phyloP scores from a whole-genome alignment of 192 early-diverging fungal species.

The Martensiomyces pterosporus region DNA sequence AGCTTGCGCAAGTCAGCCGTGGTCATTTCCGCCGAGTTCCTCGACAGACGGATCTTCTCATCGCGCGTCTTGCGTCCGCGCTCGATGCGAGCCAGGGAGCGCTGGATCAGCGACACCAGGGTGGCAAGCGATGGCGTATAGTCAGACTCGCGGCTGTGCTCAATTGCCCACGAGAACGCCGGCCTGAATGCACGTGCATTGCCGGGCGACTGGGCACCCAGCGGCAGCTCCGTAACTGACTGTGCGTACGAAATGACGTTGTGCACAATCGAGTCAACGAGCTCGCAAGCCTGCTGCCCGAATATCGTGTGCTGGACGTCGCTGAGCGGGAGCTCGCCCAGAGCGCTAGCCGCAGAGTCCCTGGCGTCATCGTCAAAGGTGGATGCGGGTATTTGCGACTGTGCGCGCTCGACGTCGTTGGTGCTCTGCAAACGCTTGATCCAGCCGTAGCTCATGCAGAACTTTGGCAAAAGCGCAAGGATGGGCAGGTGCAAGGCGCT shows the following conservation, averaged over 20 bases:
- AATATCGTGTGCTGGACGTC: constrained; percentile 30
- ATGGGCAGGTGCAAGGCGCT: constrained; percentile 37
- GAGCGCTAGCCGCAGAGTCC: constrained; percentile 4
- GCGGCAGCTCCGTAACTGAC: constrained; percentile 35
- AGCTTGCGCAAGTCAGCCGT: constrained; percentile 39
- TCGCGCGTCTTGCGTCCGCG: constrained; percentile 21
- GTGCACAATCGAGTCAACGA: constrained; percentile 39
- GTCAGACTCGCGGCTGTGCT: constrained; percentile 48
- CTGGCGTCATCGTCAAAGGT: constrained; percentile 11
- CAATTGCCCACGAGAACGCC: constrained; percentile 46
- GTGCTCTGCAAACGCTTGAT: constrained; percentile 19
- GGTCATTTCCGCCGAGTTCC: constrained; percentile 35
- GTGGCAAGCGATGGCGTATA: constrained; percentile 48
- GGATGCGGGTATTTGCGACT: constrained; percentile 24
- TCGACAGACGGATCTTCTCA: constrained; percentile 34
- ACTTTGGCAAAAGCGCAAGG: constrained; percentile 45
- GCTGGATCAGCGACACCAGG: constrained; percentile 33
- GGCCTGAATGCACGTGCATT: constrained; percentile 24
- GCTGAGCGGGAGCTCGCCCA: constrained; percentile 4
- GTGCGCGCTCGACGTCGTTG: constrained; percentile 49
- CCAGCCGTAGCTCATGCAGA: constrained; percentile 26
- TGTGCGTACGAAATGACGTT: constrained; percentile 44
- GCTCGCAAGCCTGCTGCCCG: constrained; percentile 43
- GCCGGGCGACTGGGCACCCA: background rate
- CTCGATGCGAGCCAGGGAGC: constrained; percentile 32